Evolutionary conservation across 1,284 basidiomycete species (phyloP), one percentile per base, ranked within the genome.

Genomic region (Cryptococcus deneoformans): DNA sequence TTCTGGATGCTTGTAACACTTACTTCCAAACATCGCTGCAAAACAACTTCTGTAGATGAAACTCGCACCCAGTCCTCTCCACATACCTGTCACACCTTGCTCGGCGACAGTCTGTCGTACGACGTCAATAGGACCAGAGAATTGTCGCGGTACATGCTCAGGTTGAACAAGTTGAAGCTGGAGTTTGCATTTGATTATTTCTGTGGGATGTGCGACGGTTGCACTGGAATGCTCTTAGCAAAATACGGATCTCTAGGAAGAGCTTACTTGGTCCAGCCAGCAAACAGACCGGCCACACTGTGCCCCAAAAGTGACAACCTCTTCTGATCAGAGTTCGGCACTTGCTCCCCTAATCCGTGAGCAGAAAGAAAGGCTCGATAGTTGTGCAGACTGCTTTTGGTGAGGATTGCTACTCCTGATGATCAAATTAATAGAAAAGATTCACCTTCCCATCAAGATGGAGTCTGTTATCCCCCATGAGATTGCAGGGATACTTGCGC

Each of bases 381-480:
- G 62, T 77, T 79, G 62, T 79, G 75, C 51, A 78, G 50, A 57
- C 76, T 77, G 50, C 35, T 38, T 45, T 24, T n/a, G 43, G n/a
- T 14, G 24, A 24, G 16, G 7, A 24, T 45, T 2, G n/a, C 12
- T 43, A 43, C 14, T 8, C 43, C 14, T 6, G 46, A 35, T 11
- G 9, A 16, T 7, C 14, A 9, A 14, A 11, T 34, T 24, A 16
- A 6, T 45, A 45, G 8, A 9, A 54, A 24, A 43, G 29, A 57
- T 68, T 46, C 53, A 75, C 74, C 71, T 73, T 34, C 77, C 77
- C 72, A 79, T 78, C 38, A 79, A 56, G 46, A 79, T 73, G 6
- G 73, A 69, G 60, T 79, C 77, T 7, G 74, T 78, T 20, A 77
- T 71, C 7, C 72, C 72, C 77, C 77, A 79, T 42, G 73, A 72